Percentiles rank a stretch among this genome's conserved stretches.
These are phyloP conservation scores for Agaricus subrufescens DNA, from an alignment of 768 basidiomycete genomes.

Conservation along the genomic window DNA sequence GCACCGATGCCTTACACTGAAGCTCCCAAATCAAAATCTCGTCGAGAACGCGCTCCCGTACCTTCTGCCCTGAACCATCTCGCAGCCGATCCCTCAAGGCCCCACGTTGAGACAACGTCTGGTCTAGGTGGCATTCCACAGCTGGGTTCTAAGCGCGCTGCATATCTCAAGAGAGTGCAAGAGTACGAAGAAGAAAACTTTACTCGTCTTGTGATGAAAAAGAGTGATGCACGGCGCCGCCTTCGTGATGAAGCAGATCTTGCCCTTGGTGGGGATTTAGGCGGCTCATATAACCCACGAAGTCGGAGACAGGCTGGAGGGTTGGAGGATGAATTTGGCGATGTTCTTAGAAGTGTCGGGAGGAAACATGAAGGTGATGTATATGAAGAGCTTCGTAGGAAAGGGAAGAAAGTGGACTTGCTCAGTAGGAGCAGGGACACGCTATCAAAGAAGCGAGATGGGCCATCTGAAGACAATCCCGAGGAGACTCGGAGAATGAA, in stretches of 20 bases:
- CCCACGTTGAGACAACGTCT: conserved; percentile 66
- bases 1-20: conserved; percentile 83
- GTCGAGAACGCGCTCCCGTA: conserved; percentile 47
- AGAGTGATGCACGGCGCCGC: conserved; percentile 73
- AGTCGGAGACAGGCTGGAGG: conserved; percentile 62
- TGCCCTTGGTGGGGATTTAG: conserved; percentile 71
- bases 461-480: conserved; percentile 22
- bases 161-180: conserved; percentile 73
- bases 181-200: conserved; percentile 96
- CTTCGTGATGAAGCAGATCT: conserved; percentile 81
- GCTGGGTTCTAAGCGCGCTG: conserved; percentile 61
- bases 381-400: conserved; percentile 74
- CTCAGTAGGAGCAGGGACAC: conserved; percentile 51
- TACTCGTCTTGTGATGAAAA: conserved; percentile 85
- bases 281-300: conserved; percentile 38
- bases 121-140: conserved; percentile 64
- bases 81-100: conserved; percentile 63
- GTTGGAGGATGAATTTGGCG: conserved; percentile 81
- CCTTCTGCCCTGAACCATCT: conserved; percentile 65
- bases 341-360: conserved; percentile 63
- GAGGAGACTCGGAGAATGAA: conserved; percentile 24
- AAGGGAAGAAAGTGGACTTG: conserved; percentile 57
- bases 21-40: conserved; percentile 40
- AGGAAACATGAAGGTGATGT: conserved; percentile 55
- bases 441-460: conserved; percentile 21